Conservation (phyloP, 805 yeast species). For the Candida yuanshanica region DNA sequence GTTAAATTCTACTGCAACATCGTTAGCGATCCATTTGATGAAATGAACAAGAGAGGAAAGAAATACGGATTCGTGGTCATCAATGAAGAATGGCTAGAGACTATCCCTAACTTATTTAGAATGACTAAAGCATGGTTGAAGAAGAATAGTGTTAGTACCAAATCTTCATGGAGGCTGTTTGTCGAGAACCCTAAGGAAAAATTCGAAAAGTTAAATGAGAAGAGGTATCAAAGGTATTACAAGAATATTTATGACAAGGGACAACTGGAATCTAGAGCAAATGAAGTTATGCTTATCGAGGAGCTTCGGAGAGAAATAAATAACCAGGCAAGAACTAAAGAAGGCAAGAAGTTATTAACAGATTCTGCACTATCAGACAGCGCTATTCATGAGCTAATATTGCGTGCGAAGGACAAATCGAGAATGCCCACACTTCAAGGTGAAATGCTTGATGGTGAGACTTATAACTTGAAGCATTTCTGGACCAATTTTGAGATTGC, state of each 20-base stretch:
- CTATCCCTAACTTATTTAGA: constrained; percentile 77
- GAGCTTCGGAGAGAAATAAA: constrained; percentile 18
- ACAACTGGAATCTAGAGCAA: constrained; percentile 22
- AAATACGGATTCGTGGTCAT: constrained; percentile 82
- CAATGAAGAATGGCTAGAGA: constrained; percentile 70
- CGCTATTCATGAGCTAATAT: constrained; percentile 33
- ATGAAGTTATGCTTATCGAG: constrained; percentile 28
- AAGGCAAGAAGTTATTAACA: not conserved
- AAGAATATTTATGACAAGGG: constrained; percentile 22
- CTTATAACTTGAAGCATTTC: constrained; percentile 78
- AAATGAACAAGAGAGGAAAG: constrained; percentile 66
- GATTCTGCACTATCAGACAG: constrained; percentile 24
- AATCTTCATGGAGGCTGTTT: constrained; percentile 69
- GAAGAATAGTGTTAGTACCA: constrained; percentile 40
- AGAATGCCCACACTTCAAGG: constrained; percentile 31
- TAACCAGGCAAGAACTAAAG: not conserved
- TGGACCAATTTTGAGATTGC: constrained; percentile 96
- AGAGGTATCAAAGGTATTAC: constrained; percentile 24
- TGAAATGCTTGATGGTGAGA: constrained; percentile 60
- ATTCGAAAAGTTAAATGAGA: constrained; percentile 28
- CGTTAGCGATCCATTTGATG: constrained; percentile 84
- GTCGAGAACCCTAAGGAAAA: constrained; percentile 33
- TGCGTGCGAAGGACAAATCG: constrained; percentile 29
- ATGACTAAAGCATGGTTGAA: constrained; percentile 61
- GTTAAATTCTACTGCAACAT: constrained; percentile 87